Conservation (phyloP, 2,329 filamentous ascomycete genomes). For the Penicillium sp. region DNA sequence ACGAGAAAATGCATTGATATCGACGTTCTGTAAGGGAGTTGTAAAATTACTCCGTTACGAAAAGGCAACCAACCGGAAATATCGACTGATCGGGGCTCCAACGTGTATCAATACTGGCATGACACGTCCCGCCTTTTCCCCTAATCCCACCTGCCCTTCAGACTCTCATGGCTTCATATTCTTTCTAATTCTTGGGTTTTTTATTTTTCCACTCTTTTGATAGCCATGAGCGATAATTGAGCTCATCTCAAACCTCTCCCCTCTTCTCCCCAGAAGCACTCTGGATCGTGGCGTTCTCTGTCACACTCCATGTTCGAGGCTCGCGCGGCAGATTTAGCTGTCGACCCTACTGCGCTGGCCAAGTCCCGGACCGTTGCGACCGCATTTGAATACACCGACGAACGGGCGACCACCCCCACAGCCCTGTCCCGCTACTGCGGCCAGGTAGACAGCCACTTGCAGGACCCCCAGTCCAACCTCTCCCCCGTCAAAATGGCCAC, state of each 20-base stretch:
- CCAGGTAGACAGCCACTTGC: constrained; percentile 34
- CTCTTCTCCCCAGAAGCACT: constrained; percentile 2
- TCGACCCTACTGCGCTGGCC: constrained; percentile 35
- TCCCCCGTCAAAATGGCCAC: constrained; percentile 34
- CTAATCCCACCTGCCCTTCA: constrained; percentile 7
- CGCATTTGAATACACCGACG: constrained; percentile 47
- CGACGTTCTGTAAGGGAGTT: background rate
- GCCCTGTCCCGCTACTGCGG: constrained; percentile 30
- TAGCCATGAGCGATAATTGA: constrained; percentile 27
- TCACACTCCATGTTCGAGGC: constrained; percentile 36
- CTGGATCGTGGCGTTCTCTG: constrained; percentile 5
- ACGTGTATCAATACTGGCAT: constrained; percentile 4
- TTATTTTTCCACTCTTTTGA: constrained; percentile 3
- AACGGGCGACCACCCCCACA: constrained; percentile 35
- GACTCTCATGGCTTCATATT: background rate
- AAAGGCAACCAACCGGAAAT: background rate
- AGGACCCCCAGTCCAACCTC: constrained; percentile 16
- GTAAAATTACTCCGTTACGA: background rate
- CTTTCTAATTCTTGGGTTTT: constrained; percentile 1
- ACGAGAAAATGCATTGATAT: background rate
- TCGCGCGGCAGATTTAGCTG: constrained; percentile 35
- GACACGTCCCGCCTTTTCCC: constrained; percentile 6
- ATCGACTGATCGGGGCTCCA: background rate
- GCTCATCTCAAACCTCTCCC: constrained; percentile 5
- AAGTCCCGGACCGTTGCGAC: constrained; percentile 42